Conservation (phyloP, 306 rosid species). For the Astragalus membranaceus region DNA sequence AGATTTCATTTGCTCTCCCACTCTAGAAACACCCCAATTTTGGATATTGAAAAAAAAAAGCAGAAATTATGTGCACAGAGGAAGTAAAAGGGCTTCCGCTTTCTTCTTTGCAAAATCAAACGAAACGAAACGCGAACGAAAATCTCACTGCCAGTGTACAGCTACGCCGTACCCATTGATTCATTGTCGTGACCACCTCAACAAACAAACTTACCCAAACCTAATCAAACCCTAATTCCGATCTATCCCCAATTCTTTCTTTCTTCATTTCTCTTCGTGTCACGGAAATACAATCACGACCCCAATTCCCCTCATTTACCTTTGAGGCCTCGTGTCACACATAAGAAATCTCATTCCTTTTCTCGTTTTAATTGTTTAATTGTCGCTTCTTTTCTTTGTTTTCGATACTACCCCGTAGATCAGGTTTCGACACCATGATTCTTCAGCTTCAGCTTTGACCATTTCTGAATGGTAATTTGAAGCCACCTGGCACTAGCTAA, state of each 20-base stretch:
- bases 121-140: background rate
- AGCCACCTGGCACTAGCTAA: background rate
- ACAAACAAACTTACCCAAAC: conserved; percentile 15
- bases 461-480: conserved; percentile 23
- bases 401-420: background rate
- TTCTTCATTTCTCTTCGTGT: background rate
- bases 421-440: conserved; percentile 27
- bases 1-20: too few species aligned
- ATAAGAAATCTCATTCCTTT: background rate
- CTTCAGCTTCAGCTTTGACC: conserved; percentile 17
- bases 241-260: conserved; percentile 11
- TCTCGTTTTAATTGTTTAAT: background rate
- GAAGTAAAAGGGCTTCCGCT: conserved; percentile 19
- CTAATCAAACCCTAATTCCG: conserved; percentile 51
- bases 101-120: background rate
- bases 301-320: background rate
- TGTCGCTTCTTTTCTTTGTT: background rate
- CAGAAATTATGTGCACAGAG: background rate
- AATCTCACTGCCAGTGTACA: conserved; percentile 27
- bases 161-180: conserved; percentile 47
- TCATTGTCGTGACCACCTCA: conserved; percentile 22
- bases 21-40: too few species aligned
- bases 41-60: too few species aligned
- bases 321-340: background rate
- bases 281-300: background rate